These are phyloP conservation scores for Basidiobolus meristosporus DNA, from an alignment of 371 early-diverging fungal species.

Conservation along the genomic window DNA sequence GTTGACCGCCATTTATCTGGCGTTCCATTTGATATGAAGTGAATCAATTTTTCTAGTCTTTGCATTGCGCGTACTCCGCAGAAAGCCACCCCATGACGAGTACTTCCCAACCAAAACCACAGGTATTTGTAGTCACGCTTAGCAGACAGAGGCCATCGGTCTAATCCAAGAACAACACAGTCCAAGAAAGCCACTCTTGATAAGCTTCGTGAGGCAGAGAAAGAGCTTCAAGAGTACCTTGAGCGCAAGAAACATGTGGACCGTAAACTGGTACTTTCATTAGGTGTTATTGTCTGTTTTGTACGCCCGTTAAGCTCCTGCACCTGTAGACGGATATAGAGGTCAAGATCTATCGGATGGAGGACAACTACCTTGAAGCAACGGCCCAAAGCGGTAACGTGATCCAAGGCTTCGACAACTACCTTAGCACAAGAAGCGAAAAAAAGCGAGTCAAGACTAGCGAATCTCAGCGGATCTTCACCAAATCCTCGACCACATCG, in stretches of 20 bases:
- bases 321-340: conserved; percentile 16
- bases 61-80: too few species aligned
- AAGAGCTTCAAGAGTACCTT: not conserved
- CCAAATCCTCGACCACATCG: too few species aligned
- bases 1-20: too few species aligned
- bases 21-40: too few species aligned
- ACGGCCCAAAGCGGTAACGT: conserved; percentile 65
- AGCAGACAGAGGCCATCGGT: too few species aligned
- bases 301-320: not conserved
- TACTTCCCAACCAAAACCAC: too few species aligned
- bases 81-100: too few species aligned
- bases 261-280: not conserved
- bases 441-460: too few species aligned
- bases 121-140: too few species aligned
- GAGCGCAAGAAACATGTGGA: not conserved
- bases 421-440: too few species aligned
- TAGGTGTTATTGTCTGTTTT: not conserved
- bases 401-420: conserved; percentile 64
- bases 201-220: not conserved
- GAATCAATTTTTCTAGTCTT: too few species aligned
- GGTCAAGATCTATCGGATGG: conserved; percentile 50
- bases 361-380: conserved; percentile 62
- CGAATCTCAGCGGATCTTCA: too few species aligned
- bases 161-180: not conserved
- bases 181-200: not conserved